Conservation (phyloP, 1,139 yeast species). For the Blastobotrys persicus region DNA sequence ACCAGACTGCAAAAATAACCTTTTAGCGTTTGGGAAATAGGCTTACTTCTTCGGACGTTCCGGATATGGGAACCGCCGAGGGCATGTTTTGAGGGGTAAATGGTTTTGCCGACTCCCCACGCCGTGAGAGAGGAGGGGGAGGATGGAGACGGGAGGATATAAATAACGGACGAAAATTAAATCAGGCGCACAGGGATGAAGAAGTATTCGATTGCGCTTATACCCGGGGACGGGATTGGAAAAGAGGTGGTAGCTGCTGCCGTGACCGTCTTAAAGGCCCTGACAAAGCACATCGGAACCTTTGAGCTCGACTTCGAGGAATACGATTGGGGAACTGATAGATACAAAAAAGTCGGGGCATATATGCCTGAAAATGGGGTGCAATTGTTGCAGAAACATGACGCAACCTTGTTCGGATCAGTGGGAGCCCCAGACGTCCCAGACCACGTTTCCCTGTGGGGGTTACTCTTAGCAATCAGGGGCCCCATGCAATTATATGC, state of each 20-base stretch:
- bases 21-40: no score
- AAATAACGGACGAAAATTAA: no score
- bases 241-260: slow-evolving; percentile 20
- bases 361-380: slow-evolving; percentile 20
- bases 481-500: slow-evolving; percentile 59
- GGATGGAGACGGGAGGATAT: no score
- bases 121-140: background rate
- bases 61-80: no score
- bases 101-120: no score
- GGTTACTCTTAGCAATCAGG: slow-evolving; percentile 19
- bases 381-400: slow-evolving; percentile 15
- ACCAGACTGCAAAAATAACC: no score
- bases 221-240: slow-evolving; percentile 24
- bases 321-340: slow-evolving; percentile 20
- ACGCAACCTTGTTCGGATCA: slow-evolving; percentile 21
- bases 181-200: no score
- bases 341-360: slow-evolving; percentile 18
- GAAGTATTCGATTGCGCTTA: slow-evolving; percentile 18
- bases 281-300: slow-evolving; percentile 2
- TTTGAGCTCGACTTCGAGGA: slow-evolving; percentile 15
- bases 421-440: slow-evolving; percentile 24
- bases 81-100: no score
- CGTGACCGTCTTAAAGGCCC: slow-evolving; percentile 18
- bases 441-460: slow-evolving; percentile 22
- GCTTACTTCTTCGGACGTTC: no score